Conservation (phyloP, 2,329 filamentous ascomycete genomes). For the Parafenestella ontariensis region DNA sequence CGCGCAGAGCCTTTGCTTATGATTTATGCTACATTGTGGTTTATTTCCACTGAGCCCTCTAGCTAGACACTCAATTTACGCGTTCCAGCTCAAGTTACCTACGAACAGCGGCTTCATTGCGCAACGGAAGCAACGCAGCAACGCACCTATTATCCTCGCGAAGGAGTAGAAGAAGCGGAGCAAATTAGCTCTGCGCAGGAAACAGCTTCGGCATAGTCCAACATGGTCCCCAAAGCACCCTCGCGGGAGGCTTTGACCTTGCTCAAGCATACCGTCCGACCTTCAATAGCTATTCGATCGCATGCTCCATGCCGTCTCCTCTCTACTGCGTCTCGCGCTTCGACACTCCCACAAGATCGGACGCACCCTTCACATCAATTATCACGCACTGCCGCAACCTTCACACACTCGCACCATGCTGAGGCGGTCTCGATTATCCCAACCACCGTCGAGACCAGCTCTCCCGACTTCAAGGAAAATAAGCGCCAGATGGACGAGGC, state of each 20-base stretch:
- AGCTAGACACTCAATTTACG: background rate
- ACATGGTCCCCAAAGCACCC: slow-evolving; percentile 44
- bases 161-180: background rate
- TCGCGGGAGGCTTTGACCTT: slow-evolving; percentile 44
- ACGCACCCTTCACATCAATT: slow-evolving; percentile 16
- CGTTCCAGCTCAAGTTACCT: background rate
- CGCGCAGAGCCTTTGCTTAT: slow-evolving; percentile 1
- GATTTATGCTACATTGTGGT: background rate
- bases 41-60: background rate
- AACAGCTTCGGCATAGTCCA: background rate
- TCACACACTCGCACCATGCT: slow-evolving; percentile 82
- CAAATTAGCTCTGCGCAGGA: background rate
- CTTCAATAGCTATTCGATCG: slow-evolving; percentile 27
- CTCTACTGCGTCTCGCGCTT: slow-evolving; percentile 14
- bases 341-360: slow-evolving; percentile 23
- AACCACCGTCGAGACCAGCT: slow-evolving; percentile 76
- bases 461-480: slow-evolving; percentile 83
- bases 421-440: slow-evolving; percentile 81
- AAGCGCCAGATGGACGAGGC: slow-evolving; percentile 76
- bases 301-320: slow-evolving; percentile 32
- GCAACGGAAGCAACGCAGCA: background rate
- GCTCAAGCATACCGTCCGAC: slow-evolving; percentile 42
- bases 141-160: background rate
- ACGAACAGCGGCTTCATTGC: background rate
- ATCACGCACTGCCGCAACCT: slow-evolving; percentile 67